Base-by-base conservation (phyloP, 805 yeast genomes). In the Sporopachydermia lactativora region DNA sequence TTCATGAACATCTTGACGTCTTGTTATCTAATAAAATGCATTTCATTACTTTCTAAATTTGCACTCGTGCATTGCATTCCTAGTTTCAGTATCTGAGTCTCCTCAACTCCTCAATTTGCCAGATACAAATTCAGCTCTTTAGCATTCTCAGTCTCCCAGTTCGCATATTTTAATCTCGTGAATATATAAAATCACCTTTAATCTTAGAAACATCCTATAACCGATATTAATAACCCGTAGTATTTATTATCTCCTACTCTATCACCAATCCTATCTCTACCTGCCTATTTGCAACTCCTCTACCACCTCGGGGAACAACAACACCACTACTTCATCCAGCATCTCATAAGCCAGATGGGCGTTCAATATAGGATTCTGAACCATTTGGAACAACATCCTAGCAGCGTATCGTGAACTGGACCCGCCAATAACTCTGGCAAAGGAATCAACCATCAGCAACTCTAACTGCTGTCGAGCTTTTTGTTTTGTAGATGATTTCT, bases 331-430 rank as follows among this genome's bases (percentile, higher is more conserved):
- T 37, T 70, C 68, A 44, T 86, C 94, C 14, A 81, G 47, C 0
- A 82, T 35, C 37, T 70, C 68, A 41, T 73, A 68, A 0, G 79
- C 51, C 42, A 88, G 55, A 50, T 81, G 83, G 16, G 73, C 66
- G 53, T 81, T 81, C 43, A 88, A 59, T 17, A 67, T 65, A 43
- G 77, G 81, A 49, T 83, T 82, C 53, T 88, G 96, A 3, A 82
- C 45, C 73, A 81, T 68, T 6, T 68, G 69, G 54, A 81, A 80
- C 1, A 82, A 40, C 36, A 71, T 64, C 3, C 60, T 57, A 4
- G 81, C 69, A 0, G 95, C 95, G 43, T 62, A 65, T 41, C 63
- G 66, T 3, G 94, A 70, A 45, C 75, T 78, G 4, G 72, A 55
- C 3, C 65, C 54, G 0, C 96, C 96, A 43, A 88, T 84, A 1